Evolutionary conservation across 1,139 yeast species (phyloP).

Genomic region (Blastobotrys capitulatus): DNA sequence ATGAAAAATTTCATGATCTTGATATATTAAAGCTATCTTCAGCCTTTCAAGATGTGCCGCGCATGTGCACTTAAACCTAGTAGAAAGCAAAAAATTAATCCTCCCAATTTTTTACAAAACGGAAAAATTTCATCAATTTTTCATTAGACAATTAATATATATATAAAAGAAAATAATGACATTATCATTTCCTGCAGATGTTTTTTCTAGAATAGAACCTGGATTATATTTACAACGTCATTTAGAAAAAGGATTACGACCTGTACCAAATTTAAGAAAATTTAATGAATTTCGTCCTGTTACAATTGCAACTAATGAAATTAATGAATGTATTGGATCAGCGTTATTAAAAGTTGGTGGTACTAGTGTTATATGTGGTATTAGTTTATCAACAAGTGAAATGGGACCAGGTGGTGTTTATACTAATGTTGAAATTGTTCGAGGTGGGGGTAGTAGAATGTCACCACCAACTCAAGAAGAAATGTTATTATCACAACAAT

Average conservation of each 20-base stretch:
- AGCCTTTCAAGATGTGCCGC: neutral
- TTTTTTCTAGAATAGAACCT: conserved; percentile 80
- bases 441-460: conserved; percentile 48
- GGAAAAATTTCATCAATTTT: too few species aligned
- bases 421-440: conserved; percentile 75
- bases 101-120: neutral
- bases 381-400: conserved; percentile 59
- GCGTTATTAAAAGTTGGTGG: conserved; percentile 67
- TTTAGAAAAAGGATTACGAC: conserved; percentile 69
- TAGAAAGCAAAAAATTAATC: too few species aligned
- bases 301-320: conserved; percentile 30
- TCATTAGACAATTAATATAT: neutral
- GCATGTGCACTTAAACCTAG: too few species aligned
- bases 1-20: neutral
- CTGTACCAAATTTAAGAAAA: conserved; percentile 43
- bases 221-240: conserved; percentile 78
- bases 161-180: neutral
- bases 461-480: conserved; percentile 85
- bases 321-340: conserved; percentile 49
- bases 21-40: too few species aligned
- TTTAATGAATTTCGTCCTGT: conserved; percentile 69
- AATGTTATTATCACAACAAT: conserved; percentile 67
- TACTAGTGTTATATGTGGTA: conserved; percentile 70
- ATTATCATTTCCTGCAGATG: conserved; percentile 69
- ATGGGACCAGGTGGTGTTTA: conserved; percentile 45